Evolutionary conservation across 805 yeast genomes (phyloP), one percentile per base, ranked within the genome.

Genomic region (Lachancea kluyveri): DNA sequence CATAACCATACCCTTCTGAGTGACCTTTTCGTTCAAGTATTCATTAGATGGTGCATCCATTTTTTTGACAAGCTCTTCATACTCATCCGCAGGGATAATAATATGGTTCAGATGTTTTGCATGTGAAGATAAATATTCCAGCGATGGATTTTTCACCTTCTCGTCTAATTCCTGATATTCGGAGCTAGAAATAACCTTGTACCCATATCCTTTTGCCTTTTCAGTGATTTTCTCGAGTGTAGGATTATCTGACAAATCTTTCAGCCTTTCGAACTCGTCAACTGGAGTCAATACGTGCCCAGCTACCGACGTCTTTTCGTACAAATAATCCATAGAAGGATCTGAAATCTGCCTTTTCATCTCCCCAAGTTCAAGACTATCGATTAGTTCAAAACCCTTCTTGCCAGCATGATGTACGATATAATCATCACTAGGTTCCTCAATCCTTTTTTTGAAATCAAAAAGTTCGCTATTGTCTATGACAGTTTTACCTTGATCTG

Each of bases 371-470:
- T 42, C 51, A 2, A 29, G 37, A 23, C 35, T 31, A 10, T 54
- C 48, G 11, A 60, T 35, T 26, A 54, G 39, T 8, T 49, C 45
- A 13, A 53, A 40, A 1, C 61, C 64, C 26, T 46, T 50, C 3
- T 25, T 27, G 7, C 30, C 12, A 3, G 67, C 57, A 24, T 57
- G 54, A 5, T 45, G 40, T n/a, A 36, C 35, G 17, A 61, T 29
- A 28, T 48, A 50, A 4, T 50, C 60, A 10, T 48, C 41, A 8
- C 60, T 46, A 4, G 74, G 72, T 8, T 41, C 36, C 4, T 43
- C 47, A 8, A 48, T n/a, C 29, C 33, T 31, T 8, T 15, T 13
- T 17, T 43, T 40, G 35, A 41, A 19, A 1, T 32, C 21, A 5
- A 36, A 27, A 5, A 46, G 24, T 19, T 42, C 39, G 5, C 39